Evolutionary conservation across 129 eudicot genomes (phyloP), one percentile per base, ranked within the genome.

Genomic region (Chrysanthemum seticuspe): DNA sequence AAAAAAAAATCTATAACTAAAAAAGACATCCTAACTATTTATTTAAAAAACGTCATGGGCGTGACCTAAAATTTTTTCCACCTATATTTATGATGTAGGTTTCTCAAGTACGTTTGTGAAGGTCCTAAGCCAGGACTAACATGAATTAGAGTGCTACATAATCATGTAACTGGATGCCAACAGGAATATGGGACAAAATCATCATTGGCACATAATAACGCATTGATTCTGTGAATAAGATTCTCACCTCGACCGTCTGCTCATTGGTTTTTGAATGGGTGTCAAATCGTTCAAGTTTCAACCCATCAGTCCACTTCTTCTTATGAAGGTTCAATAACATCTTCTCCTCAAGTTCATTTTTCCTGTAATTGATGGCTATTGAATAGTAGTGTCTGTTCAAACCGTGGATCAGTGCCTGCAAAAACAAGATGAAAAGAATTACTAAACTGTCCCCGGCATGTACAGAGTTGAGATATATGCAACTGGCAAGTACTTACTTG

Each of bases 261-360:
- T 92, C 96, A 50, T 92, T 89, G 67, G 98, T 92, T 76, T 87
- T 87, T 36, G 98, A 92, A 81, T 89, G 98, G 61, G 85, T 65
- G 76, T 92, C 98, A 76, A 92, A 92, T 10, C 89, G 82, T 72
- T 92, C 87, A n/a, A 92, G 98, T 19, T 87, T 89, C 75, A 92
- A 71, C 23, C 96, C 98, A 85, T 92, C 98, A 14, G 98, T 87
- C 98, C 98, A 89, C 67, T 89, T 92, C 80, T 92, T 92, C 82
- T 92, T 92, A 76, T 92, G 96, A 62, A 92, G 98, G 71, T 92
- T 92, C 72, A 92, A 73, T 23, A 92, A 69, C 98, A 92, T 92
- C 82, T 89, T 92, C 81, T 92, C 97, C 80, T 92, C 97, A 27
- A 92, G 93, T 74, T 92, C 91, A 78, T 92, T 92, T 82, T 92